Evolutionary conservation across 176 grass and related monocot genomes (phyloP).

Genomic region (Rhynchospora breviuscula): DNA sequence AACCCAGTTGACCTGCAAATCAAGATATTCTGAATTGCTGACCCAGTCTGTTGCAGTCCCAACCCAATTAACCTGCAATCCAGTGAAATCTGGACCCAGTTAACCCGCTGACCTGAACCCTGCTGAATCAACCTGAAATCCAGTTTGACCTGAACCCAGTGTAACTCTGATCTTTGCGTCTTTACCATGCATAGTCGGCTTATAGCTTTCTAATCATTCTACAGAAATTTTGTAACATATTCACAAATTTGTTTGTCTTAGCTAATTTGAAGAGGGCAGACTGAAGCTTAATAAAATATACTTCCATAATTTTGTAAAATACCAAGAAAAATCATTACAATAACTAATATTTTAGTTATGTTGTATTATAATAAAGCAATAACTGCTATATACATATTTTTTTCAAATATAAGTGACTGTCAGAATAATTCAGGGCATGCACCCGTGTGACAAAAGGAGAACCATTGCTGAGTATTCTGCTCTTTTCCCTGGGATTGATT

Average conservation of each 20-base stretch:
- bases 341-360: background rate
- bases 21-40: background rate
- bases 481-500: constrained; percentile 86
- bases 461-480: constrained; percentile 60
- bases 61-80: background rate
- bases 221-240: too few species aligned
- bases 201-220: background rate
- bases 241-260: too few species aligned
- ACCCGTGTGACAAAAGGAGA: constrained; percentile 90
- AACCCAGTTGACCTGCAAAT: background rate
- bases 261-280: too few species aligned
- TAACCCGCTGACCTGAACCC: background rate
- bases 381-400: too few species aligned
- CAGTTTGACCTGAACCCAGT: background rate
- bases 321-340: too few species aligned
- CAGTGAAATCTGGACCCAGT: background rate
- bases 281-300: too few species aligned
- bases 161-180: background rate
- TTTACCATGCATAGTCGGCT: background rate
- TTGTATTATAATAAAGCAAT: background rate
- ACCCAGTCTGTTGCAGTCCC: too few species aligned
- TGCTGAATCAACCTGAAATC: background rate
- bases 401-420: background rate
- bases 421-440: constrained; percentile 39
- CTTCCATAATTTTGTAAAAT: too few species aligned